Evolutionary conservation across 1,284 basidiomycete genomes (phyloP).

Genomic region (Sanghuangporus baumii): DNA sequence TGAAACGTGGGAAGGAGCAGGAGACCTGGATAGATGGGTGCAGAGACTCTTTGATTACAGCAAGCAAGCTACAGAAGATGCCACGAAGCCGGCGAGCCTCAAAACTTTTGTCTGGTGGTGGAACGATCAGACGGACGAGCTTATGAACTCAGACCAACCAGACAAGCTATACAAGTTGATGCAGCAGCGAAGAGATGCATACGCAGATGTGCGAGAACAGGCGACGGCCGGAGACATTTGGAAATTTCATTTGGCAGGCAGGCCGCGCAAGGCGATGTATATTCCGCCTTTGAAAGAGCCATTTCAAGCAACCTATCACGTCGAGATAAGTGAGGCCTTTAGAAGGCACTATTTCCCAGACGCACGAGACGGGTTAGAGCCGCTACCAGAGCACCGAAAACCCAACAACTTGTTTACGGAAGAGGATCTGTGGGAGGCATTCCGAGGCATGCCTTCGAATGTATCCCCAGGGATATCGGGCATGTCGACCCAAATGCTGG

Average conservation of each 20-base stretch:
- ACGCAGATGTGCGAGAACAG: neutral
- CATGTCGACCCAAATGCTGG: neutral
- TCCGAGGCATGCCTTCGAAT: neutral
- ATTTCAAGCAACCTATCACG: neutral
- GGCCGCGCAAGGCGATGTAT: neutral
- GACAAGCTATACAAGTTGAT: neutral
- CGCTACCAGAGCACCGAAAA: neutral
- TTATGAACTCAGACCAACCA: neutral
- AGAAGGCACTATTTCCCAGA: neutral
- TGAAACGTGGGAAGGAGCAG: neutral
- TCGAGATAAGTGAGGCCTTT: neutral
- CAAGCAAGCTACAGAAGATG: neutral
- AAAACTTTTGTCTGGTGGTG: neutral
- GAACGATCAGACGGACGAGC: neutral
- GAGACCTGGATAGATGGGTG: neutral
- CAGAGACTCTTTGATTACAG: neutral
- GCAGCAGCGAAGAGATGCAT: neutral
- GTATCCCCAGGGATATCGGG: neutral
- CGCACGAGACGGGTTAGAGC: too few relatives aligned
- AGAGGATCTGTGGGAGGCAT: neutral
- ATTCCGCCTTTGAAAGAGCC: neutral
- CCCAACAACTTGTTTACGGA: neutral
- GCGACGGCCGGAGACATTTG: neutral
- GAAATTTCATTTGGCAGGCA: neutral
- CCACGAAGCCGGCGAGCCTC: neutral